A percentile compares a stretch with the other conserved stretches of the same genome.
These are phyloP conservation scores for Otatea glauca DNA, from an alignment of 176 grass and related monocot genomes.

Conservation along the genomic window DNA sequence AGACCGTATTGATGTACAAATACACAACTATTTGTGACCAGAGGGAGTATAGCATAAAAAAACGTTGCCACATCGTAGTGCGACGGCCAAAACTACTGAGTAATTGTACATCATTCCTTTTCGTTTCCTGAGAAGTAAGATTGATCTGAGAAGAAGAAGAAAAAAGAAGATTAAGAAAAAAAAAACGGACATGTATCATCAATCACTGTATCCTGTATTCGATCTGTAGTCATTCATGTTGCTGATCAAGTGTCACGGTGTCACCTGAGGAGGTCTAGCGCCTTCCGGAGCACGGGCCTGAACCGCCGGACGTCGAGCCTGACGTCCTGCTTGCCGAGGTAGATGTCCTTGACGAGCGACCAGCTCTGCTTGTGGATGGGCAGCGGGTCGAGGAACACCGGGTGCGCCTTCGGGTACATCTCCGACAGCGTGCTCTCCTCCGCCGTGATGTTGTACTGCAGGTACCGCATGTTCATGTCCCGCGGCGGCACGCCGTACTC, in stretches of 20 bases:
- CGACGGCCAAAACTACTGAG: neutral
- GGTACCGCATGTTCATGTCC: constrained; percentile 81
- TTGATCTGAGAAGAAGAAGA: neutral
- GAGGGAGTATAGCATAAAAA: too few relatives aligned
- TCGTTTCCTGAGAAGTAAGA: neutral
- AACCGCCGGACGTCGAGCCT: constrained; percentile 57
- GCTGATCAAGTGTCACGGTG: neutral
- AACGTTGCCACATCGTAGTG: neutral
- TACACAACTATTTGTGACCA: too few relatives aligned
- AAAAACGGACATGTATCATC: neutral
- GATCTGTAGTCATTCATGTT: neutral
- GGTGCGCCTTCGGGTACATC: constrained; percentile 62
- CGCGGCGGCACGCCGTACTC: constrained; percentile 75
- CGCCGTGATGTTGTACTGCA: constrained; percentile 78
- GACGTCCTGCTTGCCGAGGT: constrained; percentile 79
- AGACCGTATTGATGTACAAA: too few relatives aligned
- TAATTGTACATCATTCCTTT: neutral
- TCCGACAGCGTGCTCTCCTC: constrained; percentile 80
- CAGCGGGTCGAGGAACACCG: constrained; percentile 59
- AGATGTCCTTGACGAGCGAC: constrained; percentile 65
- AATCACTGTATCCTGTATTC: neutral
- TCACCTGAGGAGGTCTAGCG: constrained; percentile 70
- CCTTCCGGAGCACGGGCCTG: constrained; percentile 55
- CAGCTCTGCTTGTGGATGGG: constrained; percentile 72
- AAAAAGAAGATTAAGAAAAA: neutral